Base-by-base conservation (phyloP, 129 eudicot genomes). In the Escallonia rubra region DNA sequence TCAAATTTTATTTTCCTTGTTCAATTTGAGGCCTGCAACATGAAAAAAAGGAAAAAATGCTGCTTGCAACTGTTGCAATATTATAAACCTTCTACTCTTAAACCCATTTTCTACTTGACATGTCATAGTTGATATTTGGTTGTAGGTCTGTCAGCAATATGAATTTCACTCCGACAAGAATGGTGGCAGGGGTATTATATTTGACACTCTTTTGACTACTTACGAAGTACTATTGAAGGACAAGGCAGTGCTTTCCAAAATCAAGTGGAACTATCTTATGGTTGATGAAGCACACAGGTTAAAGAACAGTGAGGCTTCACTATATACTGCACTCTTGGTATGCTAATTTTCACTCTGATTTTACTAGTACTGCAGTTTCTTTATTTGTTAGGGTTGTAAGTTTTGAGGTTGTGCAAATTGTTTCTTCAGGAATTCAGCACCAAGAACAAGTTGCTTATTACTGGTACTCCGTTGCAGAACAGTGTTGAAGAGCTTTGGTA, bases 401-500 rank as follows among this genome's bases (percentile, higher is more conserved):
- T 50, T 7, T 15, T 65, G 7, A 9, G 43, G n/a, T 44, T 15
- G 49, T 8, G 14, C 43, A 48, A 44, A 8, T 65, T 73, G 64
- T 59, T 62, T 57, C 51, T 61, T 48, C 80, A 94, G 96, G 99
- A 94, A 61, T 94, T 94, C 72, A 90, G 96, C 84, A 94, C 99
- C 53, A 94, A 94, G 87, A 94, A 94, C 90, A 94, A 90, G 90
- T 83, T 94, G 82, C 91, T 94, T 54, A 90, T 94, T 46, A 94
- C 99, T 63, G 99, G 99, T 54, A 94, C 99, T 74, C 99, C 99
- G 39, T 74, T 94, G 73, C 99, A 94, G 61, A 94, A 94, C 83
- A 94, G 96, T 76, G 99, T 94, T 60, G 97, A 94, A 80, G 99
- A 94, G 78, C 96, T 94, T 70, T 94, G 99, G 99, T 94, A 83